A percentile compares a stretch with the other conserved stretches of the same genome.
Conservation (phyloP, 768 basidiomycete genomes). For the Paxillus involutus region DNA sequence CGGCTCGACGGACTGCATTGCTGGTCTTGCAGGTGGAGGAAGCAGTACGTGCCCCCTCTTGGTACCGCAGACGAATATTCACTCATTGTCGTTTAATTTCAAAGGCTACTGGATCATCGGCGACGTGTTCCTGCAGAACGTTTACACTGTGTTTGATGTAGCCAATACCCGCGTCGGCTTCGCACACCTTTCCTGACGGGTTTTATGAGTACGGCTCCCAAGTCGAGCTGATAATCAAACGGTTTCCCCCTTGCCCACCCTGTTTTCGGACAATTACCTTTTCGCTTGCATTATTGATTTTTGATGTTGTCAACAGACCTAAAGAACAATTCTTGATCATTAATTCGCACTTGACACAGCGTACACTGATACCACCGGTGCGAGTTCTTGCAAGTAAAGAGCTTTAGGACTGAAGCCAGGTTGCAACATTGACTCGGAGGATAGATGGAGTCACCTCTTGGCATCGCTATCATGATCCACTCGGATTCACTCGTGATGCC, state of each 20-base stretch:
- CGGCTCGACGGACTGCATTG: constrained; percentile 36
- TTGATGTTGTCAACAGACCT: not conserved
- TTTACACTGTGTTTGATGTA: constrained; percentile 33
- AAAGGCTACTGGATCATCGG: constrained; percentile 34
- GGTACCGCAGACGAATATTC: not conserved
- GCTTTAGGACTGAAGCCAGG: not conserved
- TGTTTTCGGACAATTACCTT: constrained; percentile 2
- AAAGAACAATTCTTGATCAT: not conserved
- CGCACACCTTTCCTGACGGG: constrained; percentile 30
- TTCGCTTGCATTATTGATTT: not conserved
- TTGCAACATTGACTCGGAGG: no score
- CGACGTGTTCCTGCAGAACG: constrained; percentile 34
- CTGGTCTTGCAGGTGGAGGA: constrained; percentile 34
- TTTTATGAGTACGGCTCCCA: no score
- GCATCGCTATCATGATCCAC: no score
- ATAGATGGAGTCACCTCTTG: no score
- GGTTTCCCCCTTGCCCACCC: not conserved
- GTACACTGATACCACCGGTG: no score
- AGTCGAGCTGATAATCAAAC: not conserved
- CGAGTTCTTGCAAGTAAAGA: no score
- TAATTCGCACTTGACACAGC: not conserved
- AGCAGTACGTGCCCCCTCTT: constrained; percentile 8
- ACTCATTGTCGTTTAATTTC: not conserved
- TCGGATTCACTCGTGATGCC: no score
- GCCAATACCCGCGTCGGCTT: constrained; percentile 40